Evolutionary conservation across 2,329 filamentous ascomycete genomes (phyloP).

Genomic region (Aquanectria penicillioides): DNA sequence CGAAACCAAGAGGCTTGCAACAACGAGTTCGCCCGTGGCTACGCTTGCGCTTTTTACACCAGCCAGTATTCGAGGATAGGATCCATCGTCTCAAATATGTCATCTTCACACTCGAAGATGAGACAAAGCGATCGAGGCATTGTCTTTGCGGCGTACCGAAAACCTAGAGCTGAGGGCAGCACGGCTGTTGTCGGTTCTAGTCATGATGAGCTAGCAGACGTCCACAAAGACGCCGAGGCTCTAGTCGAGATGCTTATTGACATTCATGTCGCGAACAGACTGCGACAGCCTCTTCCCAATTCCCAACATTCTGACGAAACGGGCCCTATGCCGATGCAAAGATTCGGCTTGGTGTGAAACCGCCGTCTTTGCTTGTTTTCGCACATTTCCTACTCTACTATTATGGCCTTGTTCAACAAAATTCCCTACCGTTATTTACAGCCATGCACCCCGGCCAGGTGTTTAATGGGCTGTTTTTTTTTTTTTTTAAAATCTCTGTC

Average conservation of each 20-base stretch:
- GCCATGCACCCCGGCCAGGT: background rate
- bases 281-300: conserved; percentile 43
- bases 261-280: conserved; percentile 54
- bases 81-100: conserved; percentile 39
- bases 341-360: conserved; percentile 14
- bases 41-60: conserved; percentile 63
- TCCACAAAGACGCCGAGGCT: conserved; percentile 61
- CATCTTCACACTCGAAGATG: conserved; percentile 36
- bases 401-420: conserved; percentile 16
- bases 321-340: conserved; percentile 50
- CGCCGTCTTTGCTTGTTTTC: background rate
- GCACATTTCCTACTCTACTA: background rate
- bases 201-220: conserved; percentile 54
- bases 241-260: conserved; percentile 64
- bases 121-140: conserved; percentile 59
- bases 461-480: conserved; percentile 18
- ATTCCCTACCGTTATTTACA: background rate
- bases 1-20: conserved; percentile 52
- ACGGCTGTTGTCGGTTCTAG: conserved; percentile 47
- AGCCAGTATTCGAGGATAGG: conserved; percentile 47
- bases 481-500: conserved; percentile 32
- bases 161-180: conserved; percentile 52
- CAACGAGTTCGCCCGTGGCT: conserved; percentile 61
- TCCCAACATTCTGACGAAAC: conserved; percentile 47
- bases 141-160: conserved; percentile 66